phyloP scores from a whole-genome alignment of 768 basidiomycete genomes.

The Tricholoma hemisulphureum region DNA sequence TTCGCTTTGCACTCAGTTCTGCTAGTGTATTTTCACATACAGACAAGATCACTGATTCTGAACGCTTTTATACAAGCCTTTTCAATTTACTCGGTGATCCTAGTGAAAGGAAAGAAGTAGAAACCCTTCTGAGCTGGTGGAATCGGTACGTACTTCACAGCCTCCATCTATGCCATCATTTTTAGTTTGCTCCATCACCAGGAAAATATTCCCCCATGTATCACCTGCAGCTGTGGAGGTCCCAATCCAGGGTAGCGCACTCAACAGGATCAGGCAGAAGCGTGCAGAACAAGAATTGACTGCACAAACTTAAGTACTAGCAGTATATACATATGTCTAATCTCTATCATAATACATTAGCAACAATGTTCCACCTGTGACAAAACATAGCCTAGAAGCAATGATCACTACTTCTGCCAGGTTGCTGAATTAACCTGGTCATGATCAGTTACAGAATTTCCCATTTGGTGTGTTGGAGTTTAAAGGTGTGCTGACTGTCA shows the following conservation, averaged over 20 bases:
- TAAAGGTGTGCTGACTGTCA: too few relatives aligned
- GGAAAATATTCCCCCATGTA: slow-evolving; percentile 1
- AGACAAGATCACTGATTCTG: slow-evolving; percentile 2
- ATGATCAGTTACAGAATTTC: too few relatives aligned
- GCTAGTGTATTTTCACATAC: background rate
- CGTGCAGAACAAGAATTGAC: background rate
- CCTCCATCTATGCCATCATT: background rate
- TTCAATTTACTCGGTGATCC: background rate
- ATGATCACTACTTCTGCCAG: too few relatives aligned
- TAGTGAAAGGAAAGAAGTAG: background rate
- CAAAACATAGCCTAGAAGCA: too few relatives aligned
- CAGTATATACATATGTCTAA: too few relatives aligned
- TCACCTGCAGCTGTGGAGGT: background rate
- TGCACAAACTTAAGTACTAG: too few relatives aligned
- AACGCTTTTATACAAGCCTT: slow-evolving; percentile 2
- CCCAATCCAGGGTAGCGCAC: background rate
- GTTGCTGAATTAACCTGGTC: too few relatives aligned
- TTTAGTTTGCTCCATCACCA: background rate
- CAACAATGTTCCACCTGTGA: too few relatives aligned
- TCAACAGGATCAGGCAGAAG: slow-evolving; percentile 1
- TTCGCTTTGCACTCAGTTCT: slow-evolving; percentile 4
- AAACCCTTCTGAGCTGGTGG: slow-evolving; percentile 3
- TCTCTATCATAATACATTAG: too few relatives aligned
- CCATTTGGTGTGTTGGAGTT: too few relatives aligned
- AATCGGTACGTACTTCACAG: background rate